Evolutionary conservation across 306 rosid species (phyloP).

Genomic region (Comarum palustre): DNA sequence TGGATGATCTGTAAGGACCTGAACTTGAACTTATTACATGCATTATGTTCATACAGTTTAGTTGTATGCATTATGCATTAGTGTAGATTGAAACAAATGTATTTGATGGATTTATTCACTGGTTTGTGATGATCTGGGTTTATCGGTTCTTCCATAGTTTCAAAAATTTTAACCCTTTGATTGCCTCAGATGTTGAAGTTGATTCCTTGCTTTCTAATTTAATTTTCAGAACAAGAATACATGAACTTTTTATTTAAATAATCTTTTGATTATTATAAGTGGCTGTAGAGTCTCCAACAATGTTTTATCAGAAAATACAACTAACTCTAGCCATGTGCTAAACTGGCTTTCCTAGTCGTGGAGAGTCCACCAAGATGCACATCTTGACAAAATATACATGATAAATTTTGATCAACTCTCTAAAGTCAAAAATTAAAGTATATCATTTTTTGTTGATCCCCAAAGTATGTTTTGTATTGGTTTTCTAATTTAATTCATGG

Average conservation of each 20-base stretch:
- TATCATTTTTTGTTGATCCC: neutral
- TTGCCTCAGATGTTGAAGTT: neutral
- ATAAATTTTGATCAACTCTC: neutral
- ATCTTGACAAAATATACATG: neutral
- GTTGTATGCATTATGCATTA: neutral
- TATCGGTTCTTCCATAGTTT: neutral
- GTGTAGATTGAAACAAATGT: neutral
- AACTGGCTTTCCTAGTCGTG: neutral
- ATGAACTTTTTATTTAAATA: neutral
- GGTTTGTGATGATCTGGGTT: slow-evolving; percentile 17
- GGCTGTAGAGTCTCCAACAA: neutral
- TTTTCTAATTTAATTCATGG: neutral
- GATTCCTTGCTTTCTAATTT: neutral
- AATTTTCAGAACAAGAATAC: neutral
- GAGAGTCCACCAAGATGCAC: slow-evolving; percentile 13
- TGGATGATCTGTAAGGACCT: slow-evolving; percentile 86
- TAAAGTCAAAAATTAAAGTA: neutral
- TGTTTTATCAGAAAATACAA: slow-evolving; percentile 7
- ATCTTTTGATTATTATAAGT: neutral
- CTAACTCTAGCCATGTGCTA: slow-evolving; percentile 29
- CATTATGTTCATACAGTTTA: neutral
- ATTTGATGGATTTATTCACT: neutral
- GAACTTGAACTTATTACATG: neutral
- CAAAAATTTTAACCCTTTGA: neutral
- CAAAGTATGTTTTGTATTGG: neutral